Evolutionary conservation across 1,139 yeast species (phyloP), one percentile per base, ranked within the genome.

Genomic region (Meyerozyma elateridarum): DNA sequence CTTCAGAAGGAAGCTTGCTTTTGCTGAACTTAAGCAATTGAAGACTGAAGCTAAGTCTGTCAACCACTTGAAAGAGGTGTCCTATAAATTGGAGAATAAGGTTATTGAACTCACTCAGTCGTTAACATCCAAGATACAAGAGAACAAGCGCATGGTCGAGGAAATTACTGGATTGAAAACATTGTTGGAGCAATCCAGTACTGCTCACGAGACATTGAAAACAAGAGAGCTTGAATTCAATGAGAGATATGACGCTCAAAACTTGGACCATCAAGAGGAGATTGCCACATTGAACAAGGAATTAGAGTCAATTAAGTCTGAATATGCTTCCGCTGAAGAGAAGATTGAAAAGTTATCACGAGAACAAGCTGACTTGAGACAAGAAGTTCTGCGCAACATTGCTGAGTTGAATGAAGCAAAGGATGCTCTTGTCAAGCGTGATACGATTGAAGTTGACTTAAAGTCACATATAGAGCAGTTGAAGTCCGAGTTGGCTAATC

Each of bases 91-190:
- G 50, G 98, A 93, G 58, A 91, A 89, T 59, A 91, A 91, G 69
- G 97, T 93, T 15, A 88, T 91, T 43, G 95, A 89, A 57, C 75
- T 93, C 44, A 88, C 96, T 1, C 95, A 89, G 55, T 76, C 81
- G 7, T 69, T 89, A 44, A 78, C 95, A 1, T 60, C 79, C 17
- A 83, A 84, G 59, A 78, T 81, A 25, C 83, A 76, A 48, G 96
- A 87, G 48, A 89, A 88, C 59, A 83, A 81, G 62, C 73, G 71
- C 39, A 68, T 89, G 51, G 70, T 76, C 42, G 61, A 62, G 9
- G 85, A 84, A 48, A 74, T 89, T 36, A 70, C 75, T 15, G 58
- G 56, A 48, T 67, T 71, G 51, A 80, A 77, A 49, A 54, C 50
- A 15, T 64, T 77, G 31, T 64, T 83, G 40, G 73, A 70, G 24